phyloP scores from a whole-genome alignment of 2,329 filamentous ascomycete species.

The Fusarium marasasianum region DNA sequence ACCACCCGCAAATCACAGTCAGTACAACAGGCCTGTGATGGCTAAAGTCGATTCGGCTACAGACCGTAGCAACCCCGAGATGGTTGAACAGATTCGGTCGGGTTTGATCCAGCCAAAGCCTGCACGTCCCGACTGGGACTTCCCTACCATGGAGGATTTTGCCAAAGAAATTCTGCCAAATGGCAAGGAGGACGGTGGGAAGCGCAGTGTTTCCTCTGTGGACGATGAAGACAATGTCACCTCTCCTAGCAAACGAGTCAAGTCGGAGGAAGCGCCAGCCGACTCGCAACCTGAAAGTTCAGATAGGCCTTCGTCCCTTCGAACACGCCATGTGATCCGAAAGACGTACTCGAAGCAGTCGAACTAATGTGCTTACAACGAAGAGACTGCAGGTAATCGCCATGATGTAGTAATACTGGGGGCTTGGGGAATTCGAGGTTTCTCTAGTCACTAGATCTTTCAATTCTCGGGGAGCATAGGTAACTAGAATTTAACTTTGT shows the following conservation, averaged over 20 bases:
- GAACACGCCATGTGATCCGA: neutral
- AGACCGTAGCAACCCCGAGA: slow-evolving; percentile 15
- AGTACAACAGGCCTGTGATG: slow-evolving; percentile 37
- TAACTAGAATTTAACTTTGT: neutral
- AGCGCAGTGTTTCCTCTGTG: neutral
- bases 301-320: neutral
- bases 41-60: slow-evolving; percentile 7
- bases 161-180: slow-evolving; percentile 21
- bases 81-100: slow-evolving; percentile 44
- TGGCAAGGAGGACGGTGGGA: neutral
- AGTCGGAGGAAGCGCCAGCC: slow-evolving; percentile 7
- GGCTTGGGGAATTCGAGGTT: neutral
- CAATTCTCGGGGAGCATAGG: neutral
- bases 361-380: neutral
- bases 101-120: slow-evolving; percentile 30
- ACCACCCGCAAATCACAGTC: slow-evolving; percentile 28
- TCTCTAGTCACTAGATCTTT: neutral
- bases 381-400: neutral
- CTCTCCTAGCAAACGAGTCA: slow-evolving; percentile 21
- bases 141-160: slow-evolving; percentile 43
- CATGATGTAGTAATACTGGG: neutral
- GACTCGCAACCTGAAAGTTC: neutral
- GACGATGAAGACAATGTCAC: neutral
- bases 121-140: slow-evolving; percentile 7
- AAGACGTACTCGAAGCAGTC: slow-evolving; percentile 17